These are phyloP conservation scores for Avena atlantica DNA, from an alignment of 176 grass and related monocot species.

Conservation along the genomic window DNA sequence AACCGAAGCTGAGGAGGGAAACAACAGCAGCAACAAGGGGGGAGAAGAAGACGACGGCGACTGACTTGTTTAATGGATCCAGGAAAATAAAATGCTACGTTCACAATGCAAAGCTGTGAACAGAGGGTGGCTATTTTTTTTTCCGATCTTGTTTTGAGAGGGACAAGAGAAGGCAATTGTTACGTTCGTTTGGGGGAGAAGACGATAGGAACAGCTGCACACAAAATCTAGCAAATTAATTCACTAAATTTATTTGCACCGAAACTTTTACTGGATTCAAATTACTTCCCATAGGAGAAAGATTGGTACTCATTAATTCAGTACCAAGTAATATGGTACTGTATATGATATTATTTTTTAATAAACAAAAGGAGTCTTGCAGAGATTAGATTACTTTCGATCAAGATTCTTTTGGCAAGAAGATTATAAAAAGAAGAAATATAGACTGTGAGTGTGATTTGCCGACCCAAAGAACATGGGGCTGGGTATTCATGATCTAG, in stretches of 20 bases:
- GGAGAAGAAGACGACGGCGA: constrained; percentile 25
- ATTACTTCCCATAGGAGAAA: not conserved
- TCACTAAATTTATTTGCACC: not conserved
- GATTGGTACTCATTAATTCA: no score
- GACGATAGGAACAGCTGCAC: not conserved
- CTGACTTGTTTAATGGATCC: constrained; percentile 46
- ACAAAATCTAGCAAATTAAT: not conserved
- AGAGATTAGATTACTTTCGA: no score
- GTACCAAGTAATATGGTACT: no score
- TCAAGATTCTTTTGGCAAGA: no score
- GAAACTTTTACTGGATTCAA: not conserved
- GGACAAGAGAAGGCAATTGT: not conserved
- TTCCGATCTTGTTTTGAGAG: not conserved
- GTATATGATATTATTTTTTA: no score
- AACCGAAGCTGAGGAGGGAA: constrained; percentile 60
- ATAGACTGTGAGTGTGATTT: no score
- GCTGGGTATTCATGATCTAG: no score
- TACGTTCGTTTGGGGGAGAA: not conserved
- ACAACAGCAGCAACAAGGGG: constrained; percentile 9
- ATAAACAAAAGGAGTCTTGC: no score
- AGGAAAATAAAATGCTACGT: constrained; percentile 47
- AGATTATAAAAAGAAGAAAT: no score
- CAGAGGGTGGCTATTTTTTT: not conserved
- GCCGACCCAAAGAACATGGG: no score
- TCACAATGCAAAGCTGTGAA: constrained; percentile 35